These are phyloP conservation scores for Penicillium cinerascens DNA, from an alignment of 495 filamentous ascomycete species.

Conservation along the genomic window DNA sequence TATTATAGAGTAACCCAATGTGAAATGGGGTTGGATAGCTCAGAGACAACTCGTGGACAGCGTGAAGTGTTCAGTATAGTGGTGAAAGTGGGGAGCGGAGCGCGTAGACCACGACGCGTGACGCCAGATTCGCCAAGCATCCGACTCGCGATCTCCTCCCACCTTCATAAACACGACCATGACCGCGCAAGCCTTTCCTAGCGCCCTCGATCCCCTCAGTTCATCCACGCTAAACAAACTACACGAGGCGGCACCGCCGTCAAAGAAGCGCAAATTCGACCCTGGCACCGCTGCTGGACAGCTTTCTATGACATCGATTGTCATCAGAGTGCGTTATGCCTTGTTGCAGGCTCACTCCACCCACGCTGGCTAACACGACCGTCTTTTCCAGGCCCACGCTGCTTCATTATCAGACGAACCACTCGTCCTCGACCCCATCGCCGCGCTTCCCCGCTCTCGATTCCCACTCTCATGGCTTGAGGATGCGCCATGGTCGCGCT, in stretches of 20 bases:
- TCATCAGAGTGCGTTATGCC: conserved; percentile 28
- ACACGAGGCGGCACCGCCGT: conserved; percentile 20
- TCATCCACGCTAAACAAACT: conserved; percentile 32
- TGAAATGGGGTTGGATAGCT: no score
- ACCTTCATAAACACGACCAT: conserved; percentile 29
- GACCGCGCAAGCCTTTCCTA: conserved; percentile 32
- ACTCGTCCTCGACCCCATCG: conserved; percentile 56
- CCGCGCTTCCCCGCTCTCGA: conserved; percentile 57
- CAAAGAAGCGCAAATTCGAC: conserved; percentile 36
- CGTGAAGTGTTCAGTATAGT: not conserved
- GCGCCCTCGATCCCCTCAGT: conserved; percentile 35
- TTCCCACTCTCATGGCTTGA: conserved; percentile 62
- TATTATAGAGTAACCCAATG: not conserved
- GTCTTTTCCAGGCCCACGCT: conserved; percentile 51
- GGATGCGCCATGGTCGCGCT: conserved; percentile 47
- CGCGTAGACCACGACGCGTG: conserved; percentile 31
- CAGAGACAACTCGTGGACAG: not conserved
- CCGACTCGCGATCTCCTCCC: conserved; percentile 11
- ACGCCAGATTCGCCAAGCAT: conserved; percentile 24
- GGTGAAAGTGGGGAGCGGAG: conserved; percentile 9
- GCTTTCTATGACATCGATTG: conserved; percentile 26
- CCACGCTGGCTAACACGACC: conserved; percentile 1
- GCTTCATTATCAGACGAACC: conserved; percentile 55
- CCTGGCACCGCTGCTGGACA: conserved; percentile 20
- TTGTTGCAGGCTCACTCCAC: not conserved